Conservation (phyloP, 169 alveolate species). For the Cytauxzoon felis region DNA sequence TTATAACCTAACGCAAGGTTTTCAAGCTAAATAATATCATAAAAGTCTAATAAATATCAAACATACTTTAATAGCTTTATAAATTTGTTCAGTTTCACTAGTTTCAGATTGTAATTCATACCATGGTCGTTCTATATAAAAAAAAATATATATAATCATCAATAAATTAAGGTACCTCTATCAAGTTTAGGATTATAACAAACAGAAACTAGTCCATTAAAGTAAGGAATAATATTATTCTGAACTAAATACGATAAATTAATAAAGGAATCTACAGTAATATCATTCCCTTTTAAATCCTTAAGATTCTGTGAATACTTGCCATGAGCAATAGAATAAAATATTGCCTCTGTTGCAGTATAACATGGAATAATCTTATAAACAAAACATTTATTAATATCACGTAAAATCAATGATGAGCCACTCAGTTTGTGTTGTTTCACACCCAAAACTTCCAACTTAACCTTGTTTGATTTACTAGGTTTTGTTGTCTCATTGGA, state of each 20-base stretch:
- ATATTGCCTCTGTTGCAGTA: constrained; percentile 49
- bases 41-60: not conserved
- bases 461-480: too few relatives aligned
- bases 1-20: constrained; percentile 29
- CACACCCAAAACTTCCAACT: constrained; percentile 27
- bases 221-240: constrained; percentile 20
- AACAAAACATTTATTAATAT: constrained; percentile 11
- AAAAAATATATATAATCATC: not conserved
- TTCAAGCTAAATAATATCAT: constrained; percentile 26
- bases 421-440: constrained; percentile 58
- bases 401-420: constrained; percentile 56
- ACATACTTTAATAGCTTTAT: constrained; percentile 18
- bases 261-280: constrained; percentile 4
- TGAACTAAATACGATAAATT: constrained; percentile 2
- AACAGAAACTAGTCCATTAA: constrained; percentile 26
- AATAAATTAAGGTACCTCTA: too few relatives aligned
- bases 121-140: constrained; percentile 4
- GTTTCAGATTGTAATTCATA: not conserved
- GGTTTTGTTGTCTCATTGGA: too few relatives aligned
- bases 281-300: constrained; percentile 1
- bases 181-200: not conserved
- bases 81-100: not conserved
- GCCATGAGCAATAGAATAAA: constrained; percentile 41
- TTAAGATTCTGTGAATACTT: not conserved
- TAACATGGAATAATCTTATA: constrained; percentile 51